Conservation (phyloP, 2,329 filamentous ascomycete species). For the Aspergillus texensis region DNA sequence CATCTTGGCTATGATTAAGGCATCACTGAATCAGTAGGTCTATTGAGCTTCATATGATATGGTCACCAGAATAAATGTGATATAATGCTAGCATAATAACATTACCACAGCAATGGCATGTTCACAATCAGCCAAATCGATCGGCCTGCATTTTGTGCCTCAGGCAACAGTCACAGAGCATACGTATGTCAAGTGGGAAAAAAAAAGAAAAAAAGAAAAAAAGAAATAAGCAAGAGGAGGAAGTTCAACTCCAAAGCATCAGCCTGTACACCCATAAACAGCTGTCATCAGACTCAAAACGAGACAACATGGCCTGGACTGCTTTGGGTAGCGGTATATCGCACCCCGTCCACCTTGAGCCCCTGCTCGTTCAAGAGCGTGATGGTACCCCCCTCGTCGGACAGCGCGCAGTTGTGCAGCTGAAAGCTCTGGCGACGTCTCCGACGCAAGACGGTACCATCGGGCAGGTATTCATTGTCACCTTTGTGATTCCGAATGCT, state of each 20-base stretch:
- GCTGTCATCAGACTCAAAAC: background rate
- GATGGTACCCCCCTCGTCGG: slow-evolving; percentile 17
- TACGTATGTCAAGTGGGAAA: too few species aligned
- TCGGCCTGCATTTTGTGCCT: background rate
- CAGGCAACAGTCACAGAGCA: background rate
- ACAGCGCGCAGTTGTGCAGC: slow-evolving; percentile 12
- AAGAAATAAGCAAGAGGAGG: too few species aligned
- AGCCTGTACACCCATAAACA: too few species aligned
- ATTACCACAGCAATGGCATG: too few species aligned
- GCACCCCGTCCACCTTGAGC: slow-evolving; percentile 20
- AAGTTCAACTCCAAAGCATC: too few species aligned
- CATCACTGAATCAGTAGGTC: too few species aligned
- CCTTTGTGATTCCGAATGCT: slow-evolving; percentile 17
- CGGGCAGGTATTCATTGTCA: slow-evolving; percentile 12
- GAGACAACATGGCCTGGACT: background rate
- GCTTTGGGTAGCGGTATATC: slow-evolving; percentile 12
- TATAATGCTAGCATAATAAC: too few species aligned
- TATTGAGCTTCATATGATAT: too few species aligned
- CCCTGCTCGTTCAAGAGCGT: slow-evolving; percentile 19
- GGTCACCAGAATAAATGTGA: too few species aligned
- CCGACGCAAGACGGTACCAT: slow-evolving; percentile 10
- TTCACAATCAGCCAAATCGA: too few species aligned
- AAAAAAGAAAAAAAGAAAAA: background rate
- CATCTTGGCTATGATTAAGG: background rate
- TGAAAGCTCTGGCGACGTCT: slow-evolving; percentile 8